phyloP scores from a whole-genome alignment of 106 monocot genomes.

The Allium sativum region DNA sequence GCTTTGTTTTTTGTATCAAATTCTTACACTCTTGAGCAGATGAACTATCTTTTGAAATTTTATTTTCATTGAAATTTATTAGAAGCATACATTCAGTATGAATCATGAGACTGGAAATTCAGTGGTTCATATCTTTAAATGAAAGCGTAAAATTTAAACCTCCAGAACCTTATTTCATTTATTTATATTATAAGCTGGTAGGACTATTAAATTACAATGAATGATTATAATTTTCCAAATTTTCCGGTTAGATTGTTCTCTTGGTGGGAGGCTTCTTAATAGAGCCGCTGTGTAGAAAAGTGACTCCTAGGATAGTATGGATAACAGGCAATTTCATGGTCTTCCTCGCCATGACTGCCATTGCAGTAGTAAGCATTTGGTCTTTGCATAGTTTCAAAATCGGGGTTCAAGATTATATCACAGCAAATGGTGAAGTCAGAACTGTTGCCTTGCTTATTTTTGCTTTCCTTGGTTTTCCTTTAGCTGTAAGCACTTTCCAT shows the following conservation, averaged over 20 bases:
- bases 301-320: slow-evolving; percentile 43
- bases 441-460: slow-evolving; percentile 31
- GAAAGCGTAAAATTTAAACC: too few species aligned
- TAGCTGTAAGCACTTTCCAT: slow-evolving; percentile 12
- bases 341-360: slow-evolving; percentile 34
- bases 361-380: slow-evolving; percentile 15
- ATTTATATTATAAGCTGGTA: too few species aligned
- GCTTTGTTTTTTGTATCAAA: too few species aligned
- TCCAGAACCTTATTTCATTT: too few species aligned
- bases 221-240: too few species aligned
- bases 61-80: too few species aligned
- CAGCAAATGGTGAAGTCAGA: slow-evolving; percentile 4
- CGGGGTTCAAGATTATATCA: not conserved
- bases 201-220: too few species aligned
- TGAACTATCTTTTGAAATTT: too few species aligned
- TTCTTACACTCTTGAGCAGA: too few species aligned
- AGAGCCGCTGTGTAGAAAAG: slow-evolving; percentile 38
- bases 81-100: too few species aligned
- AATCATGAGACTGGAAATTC: too few species aligned
- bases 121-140: too few species aligned
- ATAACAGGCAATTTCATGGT: slow-evolving; percentile 46
- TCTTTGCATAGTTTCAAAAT: not conserved
- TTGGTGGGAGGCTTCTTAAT: slow-evolving; percentile 38
- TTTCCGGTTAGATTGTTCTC: slow-evolving; percentile 37
- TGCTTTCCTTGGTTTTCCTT: slow-evolving; percentile 36